Conservation (phyloP, 2,329 filamentous ascomycete genomes). For the Penicillium paneum region DNA sequence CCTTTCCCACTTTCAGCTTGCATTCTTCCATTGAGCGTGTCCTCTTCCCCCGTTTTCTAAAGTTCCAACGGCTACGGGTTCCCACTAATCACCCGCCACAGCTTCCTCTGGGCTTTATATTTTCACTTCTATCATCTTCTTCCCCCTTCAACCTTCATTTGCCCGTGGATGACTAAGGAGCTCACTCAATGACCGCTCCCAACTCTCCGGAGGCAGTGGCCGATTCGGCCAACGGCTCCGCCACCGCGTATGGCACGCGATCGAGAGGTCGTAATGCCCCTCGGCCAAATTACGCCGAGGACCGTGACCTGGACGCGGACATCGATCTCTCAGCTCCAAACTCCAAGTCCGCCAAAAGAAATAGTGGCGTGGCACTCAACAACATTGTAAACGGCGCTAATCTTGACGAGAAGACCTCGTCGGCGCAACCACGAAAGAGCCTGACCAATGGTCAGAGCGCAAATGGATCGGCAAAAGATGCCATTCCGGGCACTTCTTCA, state of each 20-base stretch:
- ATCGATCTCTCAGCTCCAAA: constrained; percentile 64
- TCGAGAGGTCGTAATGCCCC: constrained; percentile 83
- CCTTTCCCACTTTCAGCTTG: constrained; percentile 6
- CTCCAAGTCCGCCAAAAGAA: constrained; percentile 34
- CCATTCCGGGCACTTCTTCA: constrained; percentile 57
- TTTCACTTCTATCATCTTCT: constrained; percentile 17
- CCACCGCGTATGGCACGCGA: constrained; percentile 80
- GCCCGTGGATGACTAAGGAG: constrained; percentile 37
- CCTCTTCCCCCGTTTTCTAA: neutral
- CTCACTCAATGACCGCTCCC: constrained; percentile 45
- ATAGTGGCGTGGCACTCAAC: constrained; percentile 23
- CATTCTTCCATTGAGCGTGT: constrained; percentile 10
- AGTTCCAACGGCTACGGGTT: neutral
- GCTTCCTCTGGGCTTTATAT: constrained; percentile 10
- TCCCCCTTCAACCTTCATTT: constrained; percentile 6
- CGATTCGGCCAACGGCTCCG: constrained; percentile 42
- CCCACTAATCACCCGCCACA: constrained; percentile 15
- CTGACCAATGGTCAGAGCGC: constrained; percentile 36
- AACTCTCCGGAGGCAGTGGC: constrained; percentile 41
- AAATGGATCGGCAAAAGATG: constrained; percentile 40
- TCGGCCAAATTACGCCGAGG: constrained; percentile 92
- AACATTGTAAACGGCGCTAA: constrained; percentile 34
- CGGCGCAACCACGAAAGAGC: constrained; percentile 41
- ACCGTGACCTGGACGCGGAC: constrained; percentile 84
- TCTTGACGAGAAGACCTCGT: constrained; percentile 39